Conservation (phyloP, 2,329 filamentous ascomycete species). For the Penicillium sp. region DNA sequence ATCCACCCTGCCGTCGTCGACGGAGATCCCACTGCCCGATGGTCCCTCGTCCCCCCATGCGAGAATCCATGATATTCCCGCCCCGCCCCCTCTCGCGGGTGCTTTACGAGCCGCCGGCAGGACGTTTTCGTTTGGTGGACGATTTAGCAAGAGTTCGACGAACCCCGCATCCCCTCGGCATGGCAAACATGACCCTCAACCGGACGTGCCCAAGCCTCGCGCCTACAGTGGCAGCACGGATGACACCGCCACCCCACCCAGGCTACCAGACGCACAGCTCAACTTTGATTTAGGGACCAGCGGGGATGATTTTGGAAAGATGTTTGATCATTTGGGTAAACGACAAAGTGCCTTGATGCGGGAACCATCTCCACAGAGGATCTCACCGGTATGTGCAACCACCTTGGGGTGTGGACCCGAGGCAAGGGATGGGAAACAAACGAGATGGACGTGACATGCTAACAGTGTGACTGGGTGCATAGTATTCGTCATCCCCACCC, state of each 20-base stretch:
- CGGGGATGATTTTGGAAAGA: conserved; percentile 45
- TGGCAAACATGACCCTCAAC: conserved; percentile 21
- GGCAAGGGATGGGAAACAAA: conserved; percentile 1
- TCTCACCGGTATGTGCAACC: conserved; percentile 18
- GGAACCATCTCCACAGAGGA: conserved; percentile 17
- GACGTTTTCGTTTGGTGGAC: conserved; percentile 50
- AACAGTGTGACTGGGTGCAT: conserved; percentile 6
- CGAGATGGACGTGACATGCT: conserved; percentile 8
- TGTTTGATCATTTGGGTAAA: conserved; percentile 46
- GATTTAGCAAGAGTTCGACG: conserved; percentile 29
- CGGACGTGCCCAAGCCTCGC: conserved; percentile 36
- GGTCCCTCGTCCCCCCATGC: conserved; percentile 33
- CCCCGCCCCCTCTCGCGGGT: conserved; percentile 35
- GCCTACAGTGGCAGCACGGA: conserved; percentile 49
- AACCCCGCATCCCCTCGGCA: conserved; percentile 18
- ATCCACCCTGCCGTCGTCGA: conserved; percentile 51
- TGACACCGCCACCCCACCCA: conserved; percentile 48
- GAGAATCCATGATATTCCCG: conserved; percentile 38
- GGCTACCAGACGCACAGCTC: conserved; percentile 43
- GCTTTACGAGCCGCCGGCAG: conserved; percentile 44
- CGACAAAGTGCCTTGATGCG: conserved; percentile 23
- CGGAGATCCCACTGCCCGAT: conserved; percentile 41
- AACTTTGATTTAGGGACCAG: conserved; percentile 27
- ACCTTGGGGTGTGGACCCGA: background rate
- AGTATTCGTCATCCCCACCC: conserved; percentile 22